Evolutionary conservation across 257 asterid species (phyloP).

Genomic region (Nicotiana noctiflora): DNA sequence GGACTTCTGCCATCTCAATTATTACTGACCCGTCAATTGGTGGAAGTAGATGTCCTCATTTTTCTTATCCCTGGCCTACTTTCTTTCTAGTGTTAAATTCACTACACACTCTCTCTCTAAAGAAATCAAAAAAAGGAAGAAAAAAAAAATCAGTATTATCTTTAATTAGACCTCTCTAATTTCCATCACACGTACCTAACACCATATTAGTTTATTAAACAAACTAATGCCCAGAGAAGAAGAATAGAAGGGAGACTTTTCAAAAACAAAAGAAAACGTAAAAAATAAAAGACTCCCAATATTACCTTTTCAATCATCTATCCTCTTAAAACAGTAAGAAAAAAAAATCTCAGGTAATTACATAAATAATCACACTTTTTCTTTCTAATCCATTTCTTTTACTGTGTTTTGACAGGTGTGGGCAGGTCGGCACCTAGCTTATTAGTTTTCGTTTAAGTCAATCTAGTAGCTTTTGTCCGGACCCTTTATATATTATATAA

Average conservation of each 20-base stretch:
- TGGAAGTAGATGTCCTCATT: constrained; percentile 3
- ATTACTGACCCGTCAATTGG: not conserved
- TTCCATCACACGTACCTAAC: constrained; percentile 24
- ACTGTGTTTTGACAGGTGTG: not conserved
- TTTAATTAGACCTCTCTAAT: too few species aligned
- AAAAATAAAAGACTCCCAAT: not conserved
- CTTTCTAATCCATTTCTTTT: not conserved
- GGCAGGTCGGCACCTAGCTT: too few species aligned
- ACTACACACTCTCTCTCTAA: not conserved
- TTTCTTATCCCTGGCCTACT: not conserved
- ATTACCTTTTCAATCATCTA: not conserved
- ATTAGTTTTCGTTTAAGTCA: too few species aligned
- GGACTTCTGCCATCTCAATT: not conserved
- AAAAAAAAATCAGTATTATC: not conserved
- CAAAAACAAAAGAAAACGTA: not conserved
- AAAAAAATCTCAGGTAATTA: not conserved
- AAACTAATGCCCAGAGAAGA: not conserved
- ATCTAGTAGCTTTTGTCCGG: too few species aligned
- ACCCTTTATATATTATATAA: too few species aligned
- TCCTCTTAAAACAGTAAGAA: not conserved
- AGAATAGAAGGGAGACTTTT: not conserved
- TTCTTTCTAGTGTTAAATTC: not conserved
- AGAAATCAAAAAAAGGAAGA: not conserved
- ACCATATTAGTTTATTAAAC: not conserved
- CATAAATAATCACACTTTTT: not conserved